Percentiles rank a stretch among this genome's conserved stretches.
These are phyloP conservation scores for Phytophthora tubulina DNA, from an alignment of 352 stramenopile species.

Conservation along the genomic window DNA sequence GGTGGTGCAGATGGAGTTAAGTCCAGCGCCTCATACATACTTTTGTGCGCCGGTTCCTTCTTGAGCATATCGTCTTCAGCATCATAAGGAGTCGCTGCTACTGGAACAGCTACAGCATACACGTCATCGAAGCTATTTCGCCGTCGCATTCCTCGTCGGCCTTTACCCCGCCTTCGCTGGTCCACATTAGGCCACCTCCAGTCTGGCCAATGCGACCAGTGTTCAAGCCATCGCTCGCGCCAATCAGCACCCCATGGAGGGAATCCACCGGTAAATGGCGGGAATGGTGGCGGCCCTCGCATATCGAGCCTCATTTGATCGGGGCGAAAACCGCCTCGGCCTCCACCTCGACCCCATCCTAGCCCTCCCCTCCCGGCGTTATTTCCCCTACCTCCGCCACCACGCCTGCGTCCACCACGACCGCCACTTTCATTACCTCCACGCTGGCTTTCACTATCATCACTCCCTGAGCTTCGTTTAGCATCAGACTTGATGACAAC, in stretches of 20 bases:
- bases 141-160: slow-evolving; percentile 38
- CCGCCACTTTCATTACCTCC: slow-evolving; percentile 7
- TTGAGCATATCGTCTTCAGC: slow-evolving; percentile 32
- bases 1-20: slow-evolving; percentile 58
- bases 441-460: slow-evolving; percentile 10
- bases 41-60: slow-evolving; percentile 53
- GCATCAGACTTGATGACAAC: slow-evolving; percentile 39
- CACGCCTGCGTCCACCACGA: slow-evolving; percentile 11
- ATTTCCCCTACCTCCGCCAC: slow-evolving; percentile 24
- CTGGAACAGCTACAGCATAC: slow-evolving; percentile 36
- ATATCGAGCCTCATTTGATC: slow-evolving; percentile 26
- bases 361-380: slow-evolving; percentile 14
- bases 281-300: slow-evolving; percentile 18
- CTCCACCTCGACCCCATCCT: slow-evolving; percentile 30
- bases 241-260: slow-evolving; percentile 32
- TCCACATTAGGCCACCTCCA: slow-evolving; percentile 25
- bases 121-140: slow-evolving; percentile 68
- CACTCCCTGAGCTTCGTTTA: slow-evolving; percentile 3
- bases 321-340: slow-evolving; percentile 25
- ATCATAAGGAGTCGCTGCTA: slow-evolving; percentile 20
- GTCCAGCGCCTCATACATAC: slow-evolving; percentile 57
- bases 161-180: slow-evolving; percentile 13
- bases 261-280: slow-evolving; percentile 22
- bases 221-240: slow-evolving; percentile 30
- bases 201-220: slow-evolving; percentile 29